A percentile compares a stretch with the other conserved stretches of the same genome.
These are phyloP conservation scores for Sclerospora graminicola DNA, from an alignment of 352 stramenopile genomes.

Conservation along the genomic window DNA sequence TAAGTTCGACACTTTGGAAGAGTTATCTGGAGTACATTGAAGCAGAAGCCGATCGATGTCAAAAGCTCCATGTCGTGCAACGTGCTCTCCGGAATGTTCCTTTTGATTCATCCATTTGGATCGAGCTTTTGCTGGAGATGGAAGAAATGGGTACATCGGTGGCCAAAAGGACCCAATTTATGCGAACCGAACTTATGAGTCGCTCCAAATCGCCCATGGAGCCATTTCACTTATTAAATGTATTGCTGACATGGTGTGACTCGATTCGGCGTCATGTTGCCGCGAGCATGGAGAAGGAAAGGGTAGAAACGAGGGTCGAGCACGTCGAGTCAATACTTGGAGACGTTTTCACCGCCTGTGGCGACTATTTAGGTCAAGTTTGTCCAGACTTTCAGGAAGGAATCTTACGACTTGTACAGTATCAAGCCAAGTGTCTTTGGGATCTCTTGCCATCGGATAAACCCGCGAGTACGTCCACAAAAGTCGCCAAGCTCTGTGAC, in stretches of 20 bases:
- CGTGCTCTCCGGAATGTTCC: slow-evolving; percentile 55
- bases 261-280: slow-evolving; percentile 18
- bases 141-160: slow-evolving; percentile 13
- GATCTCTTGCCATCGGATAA: slow-evolving; percentile 11
- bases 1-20: slow-evolving; percentile 44
- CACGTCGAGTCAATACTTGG: slow-evolving; percentile 18
- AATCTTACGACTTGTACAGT: slow-evolving; percentile 26
- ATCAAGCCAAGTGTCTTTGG: slow-evolving; percentile 39
- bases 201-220: slow-evolving; percentile 39
- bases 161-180: slow-evolving; percentile 13
- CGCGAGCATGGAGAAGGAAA: slow-evolving; percentile 3
- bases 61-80: slow-evolving; percentile 17
- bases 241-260: slow-evolving; percentile 45
- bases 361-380: slow-evolving; percentile 20
- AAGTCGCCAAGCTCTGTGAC: slow-evolving; percentile 18
- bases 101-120: slow-evolving; percentile 52
- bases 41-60: neutral
- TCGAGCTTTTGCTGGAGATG: slow-evolving; percentile 41
- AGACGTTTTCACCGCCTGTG: slow-evolving; percentile 21
- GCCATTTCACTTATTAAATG: slow-evolving; percentile 33
- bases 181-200: slow-evolving; percentile 21
- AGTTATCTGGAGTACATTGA: slow-evolving; percentile 39
- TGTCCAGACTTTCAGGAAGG: slow-evolving; percentile 30
- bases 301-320: slow-evolving; percentile 2
- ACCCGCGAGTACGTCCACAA: neutral